Base-by-base conservation (phyloP, 306 rosid genomes). In the Vachellia pachyceras region DNA sequence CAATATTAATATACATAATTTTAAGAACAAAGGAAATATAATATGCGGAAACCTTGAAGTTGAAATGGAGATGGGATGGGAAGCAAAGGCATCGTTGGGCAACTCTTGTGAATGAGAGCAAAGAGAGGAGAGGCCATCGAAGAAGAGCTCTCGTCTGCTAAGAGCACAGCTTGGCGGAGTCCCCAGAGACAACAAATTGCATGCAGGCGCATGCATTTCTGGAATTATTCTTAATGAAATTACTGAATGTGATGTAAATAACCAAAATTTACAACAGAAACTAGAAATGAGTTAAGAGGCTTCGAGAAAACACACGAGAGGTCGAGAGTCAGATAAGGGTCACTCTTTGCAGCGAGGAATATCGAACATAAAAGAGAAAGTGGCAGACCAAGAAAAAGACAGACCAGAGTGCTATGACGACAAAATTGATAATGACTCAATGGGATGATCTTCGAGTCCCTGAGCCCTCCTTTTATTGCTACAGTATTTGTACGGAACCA, bases 101-200 rank as follows among this genome's bases (percentile, higher is more conserved):
- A 81, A 78, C 77, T 80, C 44, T 54, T 77, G 94, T 52, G 97
- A 85, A 35, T 77, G 71, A 74, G 92, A 85, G 66, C 87, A 89
- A 1, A 85, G 91, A 73, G 97, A 91, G 45, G 95, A 90, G 36
- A 93, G 58, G 75, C 89, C 87, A 80, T 89, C 86, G 72, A 88
- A 91, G 90, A 89, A 90, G 55, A 95, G 87, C 85, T 93, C 86
- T 60, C 98, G 88, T 78, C 90, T 88, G 79, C 91, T 77, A 17
- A 89, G 78, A 70, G 64, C 57, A 65, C 69, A 45, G 82, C 70
- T 75, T 35, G 36, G 75, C 13, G 79, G 83, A n/a, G 84, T 69
- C 73, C 85, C 81, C 74, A 70, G 63, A 73, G 88, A 82, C 80
- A 84, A 66, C 70, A 83, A 76, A 82, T 82, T 87, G 88, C 88